Evolutionary conservation across 1,139 yeast species (phyloP).

Genomic region (Saccharomycopsis phalli): DNA sequence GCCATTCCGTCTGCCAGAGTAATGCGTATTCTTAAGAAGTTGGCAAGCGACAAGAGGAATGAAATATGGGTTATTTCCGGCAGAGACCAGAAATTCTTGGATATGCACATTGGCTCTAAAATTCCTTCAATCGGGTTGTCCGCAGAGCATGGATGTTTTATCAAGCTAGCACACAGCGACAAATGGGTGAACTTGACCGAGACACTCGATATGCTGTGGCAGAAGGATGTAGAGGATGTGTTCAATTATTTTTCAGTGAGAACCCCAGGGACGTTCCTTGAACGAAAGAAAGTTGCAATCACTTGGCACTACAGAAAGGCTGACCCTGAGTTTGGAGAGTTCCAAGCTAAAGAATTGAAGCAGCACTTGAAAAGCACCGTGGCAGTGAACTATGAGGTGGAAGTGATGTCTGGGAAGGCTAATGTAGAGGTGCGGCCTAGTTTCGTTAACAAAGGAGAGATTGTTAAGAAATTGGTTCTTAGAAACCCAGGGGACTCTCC

Average conservation of each 20-base stretch:
- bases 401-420: conserved; percentile 97
- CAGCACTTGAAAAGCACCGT: conserved; percentile 54
- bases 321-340: conserved; percentile 86
- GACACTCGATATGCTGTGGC: conserved; percentile 91
- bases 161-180: conserved; percentile 7
- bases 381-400: conserved; percentile 67
- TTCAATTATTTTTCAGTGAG: conserved; percentile 70
- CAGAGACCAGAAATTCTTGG: conserved; percentile 84
- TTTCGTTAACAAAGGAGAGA: conserved; percentile 93
- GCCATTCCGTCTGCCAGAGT: conserved; percentile 86
- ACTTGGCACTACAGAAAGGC: conserved; percentile 98
- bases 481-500: conserved; percentile 28
- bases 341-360: conserved; percentile 71
- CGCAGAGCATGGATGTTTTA: conserved; percentile 96
- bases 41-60: conserved; percentile 71
- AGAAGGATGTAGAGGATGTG: conserved; percentile 62
- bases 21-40: conserved; percentile 45
- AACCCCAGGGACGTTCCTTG: conserved; percentile 87
- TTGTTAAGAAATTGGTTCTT: conserved; percentile 70
- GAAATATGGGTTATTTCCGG: conserved; percentile 95
- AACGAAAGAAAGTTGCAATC: conserved; percentile 83
- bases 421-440: conserved; percentile 93
- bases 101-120: conserved; percentile 75
- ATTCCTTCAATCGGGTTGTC: conserved; percentile 62
- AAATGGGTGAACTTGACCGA: conserved; percentile 84